These are phyloP conservation scores for Bacterosira constricta DNA, from an alignment of 108 stramenopile species.

Conservation along the genomic window DNA sequence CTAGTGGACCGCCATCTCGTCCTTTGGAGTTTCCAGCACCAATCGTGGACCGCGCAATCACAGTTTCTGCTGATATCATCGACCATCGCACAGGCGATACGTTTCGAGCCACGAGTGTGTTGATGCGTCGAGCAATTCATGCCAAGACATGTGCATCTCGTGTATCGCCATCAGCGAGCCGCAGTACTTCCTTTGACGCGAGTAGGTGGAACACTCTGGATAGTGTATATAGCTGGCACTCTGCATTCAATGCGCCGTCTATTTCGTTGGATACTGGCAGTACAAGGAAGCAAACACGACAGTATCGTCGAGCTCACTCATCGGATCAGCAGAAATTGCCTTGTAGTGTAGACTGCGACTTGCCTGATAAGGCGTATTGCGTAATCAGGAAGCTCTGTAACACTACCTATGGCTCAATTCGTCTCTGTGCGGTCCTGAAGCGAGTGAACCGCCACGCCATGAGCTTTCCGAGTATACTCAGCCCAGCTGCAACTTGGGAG, in stretches of 20 bases:
- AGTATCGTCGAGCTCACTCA: background rate
- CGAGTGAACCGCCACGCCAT: background rate
- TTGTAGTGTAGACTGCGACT: slow-evolving; percentile 16
- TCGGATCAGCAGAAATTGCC: background rate
- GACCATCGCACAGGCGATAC: slow-evolving; percentile 33
- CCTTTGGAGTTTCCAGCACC: slow-evolving; percentile 50
- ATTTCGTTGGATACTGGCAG: background rate
- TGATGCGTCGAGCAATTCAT: slow-evolving; percentile 29
- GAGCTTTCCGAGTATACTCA: background rate
- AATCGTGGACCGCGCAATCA: slow-evolving; percentile 27
- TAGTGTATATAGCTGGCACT: slow-evolving; percentile 20
- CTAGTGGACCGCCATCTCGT: slow-evolving; percentile 43
- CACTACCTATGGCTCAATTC: slow-evolving; percentile 35
- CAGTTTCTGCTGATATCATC: slow-evolving; percentile 22
- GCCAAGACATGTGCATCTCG: slow-evolving; percentile 15
- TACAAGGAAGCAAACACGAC: background rate
- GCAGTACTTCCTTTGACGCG: background rate
- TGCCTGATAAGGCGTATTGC: slow-evolving; percentile 39
- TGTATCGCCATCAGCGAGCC: background rate
- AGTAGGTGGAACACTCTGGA: background rate
- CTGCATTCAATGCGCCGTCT: background rate
- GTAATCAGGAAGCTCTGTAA: slow-evolving; percentile 38
- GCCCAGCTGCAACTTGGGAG: slow-evolving; percentile 29
- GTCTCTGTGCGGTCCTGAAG: slow-evolving; percentile 38
- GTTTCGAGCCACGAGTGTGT: slow-evolving; percentile 32